phyloP scores from a whole-genome alignment of 2,329 filamentous ascomycete species.

The Didymella keratinophila region DNA sequence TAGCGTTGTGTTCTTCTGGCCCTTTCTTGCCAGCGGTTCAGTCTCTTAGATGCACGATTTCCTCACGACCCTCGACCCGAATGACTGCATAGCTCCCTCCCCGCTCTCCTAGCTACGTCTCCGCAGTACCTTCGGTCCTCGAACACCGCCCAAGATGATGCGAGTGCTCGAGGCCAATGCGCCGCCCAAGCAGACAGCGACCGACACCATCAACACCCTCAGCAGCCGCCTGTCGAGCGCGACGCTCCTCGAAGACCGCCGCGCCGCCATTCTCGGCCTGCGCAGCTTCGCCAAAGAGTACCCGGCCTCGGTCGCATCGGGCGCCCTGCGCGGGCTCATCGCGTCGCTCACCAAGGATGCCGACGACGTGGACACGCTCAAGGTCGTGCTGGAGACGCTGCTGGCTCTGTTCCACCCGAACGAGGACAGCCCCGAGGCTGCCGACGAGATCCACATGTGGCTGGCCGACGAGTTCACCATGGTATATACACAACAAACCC shows the following conservation, averaged over 20 bases:
- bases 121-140: too few relatives aligned
- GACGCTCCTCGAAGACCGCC: constrained; percentile 91
- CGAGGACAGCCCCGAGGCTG: constrained; percentile 78
- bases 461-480: constrained; percentile 98
- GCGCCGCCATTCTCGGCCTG: constrained; percentile 89
- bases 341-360: constrained; percentile 83
- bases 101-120: too few relatives aligned
- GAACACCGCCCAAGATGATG: constrained; percentile 51
- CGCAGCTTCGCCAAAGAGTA: constrained; percentile 97
- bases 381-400: constrained; percentile 92
- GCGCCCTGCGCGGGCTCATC: constrained; percentile 88
- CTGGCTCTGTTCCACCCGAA: constrained; percentile 87
- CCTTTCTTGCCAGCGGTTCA: neutral
- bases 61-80: neutral
- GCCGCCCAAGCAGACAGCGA: constrained; percentile 94
- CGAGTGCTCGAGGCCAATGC: constrained; percentile 72
- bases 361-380: constrained; percentile 95
- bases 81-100: neutral
- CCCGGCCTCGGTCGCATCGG: constrained; percentile 93
- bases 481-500: constrained; percentile 56
- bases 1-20: neutral
- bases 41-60: neutral
- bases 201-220: constrained; percentile 90
- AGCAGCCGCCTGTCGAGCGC: constrained; percentile 87
- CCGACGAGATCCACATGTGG: constrained; percentile 95